These are phyloP conservation scores for Conticribra guillardii DNA, from an alignment of 108 stramenopile genomes.

Conservation along the genomic window DNA sequence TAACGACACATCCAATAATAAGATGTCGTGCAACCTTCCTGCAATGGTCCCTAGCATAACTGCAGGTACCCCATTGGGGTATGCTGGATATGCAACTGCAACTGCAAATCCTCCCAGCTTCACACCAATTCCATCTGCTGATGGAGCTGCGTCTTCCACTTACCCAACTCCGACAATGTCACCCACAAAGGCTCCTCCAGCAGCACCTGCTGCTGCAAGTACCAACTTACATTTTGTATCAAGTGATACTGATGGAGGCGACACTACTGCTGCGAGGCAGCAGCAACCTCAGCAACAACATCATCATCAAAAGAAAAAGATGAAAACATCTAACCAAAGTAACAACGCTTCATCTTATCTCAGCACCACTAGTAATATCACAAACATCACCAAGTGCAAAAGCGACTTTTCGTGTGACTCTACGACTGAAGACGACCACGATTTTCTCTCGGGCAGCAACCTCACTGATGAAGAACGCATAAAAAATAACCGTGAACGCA, in stretches of 20 bases:
- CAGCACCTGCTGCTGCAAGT: conserved; percentile 8
- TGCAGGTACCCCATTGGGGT: too few relatives aligned
- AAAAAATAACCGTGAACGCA: conserved; percentile 88
- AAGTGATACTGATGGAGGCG: conserved; percentile 78
- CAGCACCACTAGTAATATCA: not conserved
- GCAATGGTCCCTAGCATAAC: too few relatives aligned
- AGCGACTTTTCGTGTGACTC: not conserved
- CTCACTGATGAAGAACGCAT: conserved; percentile 69
- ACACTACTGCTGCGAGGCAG: not conserved
- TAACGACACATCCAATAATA: too few relatives aligned
- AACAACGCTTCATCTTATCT: conserved; percentile 13
- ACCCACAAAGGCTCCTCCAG: not conserved
- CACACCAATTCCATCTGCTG: too few relatives aligned
- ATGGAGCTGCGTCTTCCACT: too few relatives aligned
- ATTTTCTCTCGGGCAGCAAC: conserved; percentile 41
- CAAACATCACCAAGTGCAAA: too few relatives aligned
- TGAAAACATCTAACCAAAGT: conserved; percentile 18
- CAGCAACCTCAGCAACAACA: not conserved
- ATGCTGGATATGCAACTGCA: too few relatives aligned
- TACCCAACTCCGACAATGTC: not conserved
- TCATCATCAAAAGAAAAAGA: conserved; percentile 3
- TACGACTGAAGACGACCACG: conserved; percentile 9
- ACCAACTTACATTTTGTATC: conserved; percentile 56
- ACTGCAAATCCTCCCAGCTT: too few relatives aligned
- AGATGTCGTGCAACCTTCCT: too few relatives aligned